phyloP scores from a whole-genome alignment of 108 stramenopile genomes.

The Skeletonema costatum region DNA sequence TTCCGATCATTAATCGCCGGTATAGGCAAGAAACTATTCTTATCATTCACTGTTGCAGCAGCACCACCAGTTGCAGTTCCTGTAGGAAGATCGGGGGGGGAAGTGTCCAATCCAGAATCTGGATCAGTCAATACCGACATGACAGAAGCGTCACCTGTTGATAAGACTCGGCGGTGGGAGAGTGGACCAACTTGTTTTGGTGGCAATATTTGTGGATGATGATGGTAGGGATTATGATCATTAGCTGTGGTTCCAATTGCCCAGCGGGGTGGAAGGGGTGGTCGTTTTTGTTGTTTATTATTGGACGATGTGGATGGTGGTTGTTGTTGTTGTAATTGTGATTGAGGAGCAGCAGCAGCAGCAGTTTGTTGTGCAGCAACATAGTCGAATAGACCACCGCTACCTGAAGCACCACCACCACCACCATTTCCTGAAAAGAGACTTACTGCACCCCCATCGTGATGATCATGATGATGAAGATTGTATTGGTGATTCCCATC shows the following conservation, averaged over 20 bases:
- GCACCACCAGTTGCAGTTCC: neutral
- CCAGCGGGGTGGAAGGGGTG: slow-evolving; percentile 1
- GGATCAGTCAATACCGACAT: slow-evolving; percentile 42
- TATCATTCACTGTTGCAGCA: no score
- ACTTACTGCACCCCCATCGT: neutral
- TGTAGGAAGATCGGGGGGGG: neutral
- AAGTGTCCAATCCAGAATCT: slow-evolving; percentile 26
- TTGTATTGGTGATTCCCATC: neutral
- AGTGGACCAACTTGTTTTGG: slow-evolving; percentile 27
- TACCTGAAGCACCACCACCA: neutral
- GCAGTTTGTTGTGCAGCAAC: no score
- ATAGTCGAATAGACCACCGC: no score
- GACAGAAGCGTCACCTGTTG: slow-evolving; percentile 32
- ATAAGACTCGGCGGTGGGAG: slow-evolving; percentile 31
- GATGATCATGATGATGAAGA: neutral
- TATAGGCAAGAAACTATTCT: neutral
- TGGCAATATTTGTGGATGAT: neutral
- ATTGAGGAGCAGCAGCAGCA: neutral
- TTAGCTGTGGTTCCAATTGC: neutral
- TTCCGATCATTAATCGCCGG: neutral
- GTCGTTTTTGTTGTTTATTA: neutral
- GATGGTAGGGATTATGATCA: neutral
- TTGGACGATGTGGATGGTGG: neutral
- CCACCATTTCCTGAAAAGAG: slow-evolving; percentile 2
- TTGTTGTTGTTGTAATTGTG: neutral